phyloP scores from a whole-genome alignment of 2,329 filamentous ascomycete genomes.

The Fusarium sp. region DNA sequence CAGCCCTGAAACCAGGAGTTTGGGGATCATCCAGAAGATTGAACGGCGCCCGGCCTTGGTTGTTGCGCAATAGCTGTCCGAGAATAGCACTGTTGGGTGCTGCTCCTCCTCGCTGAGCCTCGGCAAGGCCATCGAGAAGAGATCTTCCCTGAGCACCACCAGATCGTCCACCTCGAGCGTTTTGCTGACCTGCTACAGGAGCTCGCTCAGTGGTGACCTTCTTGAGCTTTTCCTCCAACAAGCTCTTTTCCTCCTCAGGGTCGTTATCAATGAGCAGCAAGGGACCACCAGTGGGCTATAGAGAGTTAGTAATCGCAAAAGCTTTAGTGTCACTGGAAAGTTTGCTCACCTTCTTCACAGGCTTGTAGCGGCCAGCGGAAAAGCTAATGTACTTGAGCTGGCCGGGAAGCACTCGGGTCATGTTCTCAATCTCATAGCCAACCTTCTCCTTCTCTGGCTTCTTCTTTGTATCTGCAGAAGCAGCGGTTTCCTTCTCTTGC shows the following conservation, averaged over 20 bases:
- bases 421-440: constrained; percentile 95
- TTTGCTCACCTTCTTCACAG: constrained; percentile 79
- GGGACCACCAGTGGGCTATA: constrained; percentile 89
- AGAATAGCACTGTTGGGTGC: constrained; percentile 50
- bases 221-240: constrained; percentile 93
- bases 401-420: constrained; percentile 90
- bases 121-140: constrained; percentile 52
- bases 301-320: constrained; percentile 38
- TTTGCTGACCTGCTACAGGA: constrained; percentile 61
- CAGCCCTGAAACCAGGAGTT: constrained; percentile 53
- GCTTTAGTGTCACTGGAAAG: background rate
- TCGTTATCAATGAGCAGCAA: constrained; percentile 89
- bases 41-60: constrained; percentile 52
- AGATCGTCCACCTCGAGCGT: constrained; percentile 49
- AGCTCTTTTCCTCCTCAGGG: constrained; percentile 79
- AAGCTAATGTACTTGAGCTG: constrained; percentile 98
- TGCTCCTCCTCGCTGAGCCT: constrained; percentile 47
- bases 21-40: constrained; percentile 45
- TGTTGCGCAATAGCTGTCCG: constrained; percentile 57
- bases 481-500: constrained; percentile 68
- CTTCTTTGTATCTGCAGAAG: constrained; percentile 76
- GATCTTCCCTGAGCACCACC: constrained; percentile 47
- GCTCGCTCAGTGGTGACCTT: constrained; percentile 75
- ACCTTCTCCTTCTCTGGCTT: constrained; percentile 96
- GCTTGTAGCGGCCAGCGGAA: constrained; percentile 88